Base-by-base conservation (phyloP, 2,329 filamentous ascomycete genomes). In the Fusarium solani-melongenae region DNA sequence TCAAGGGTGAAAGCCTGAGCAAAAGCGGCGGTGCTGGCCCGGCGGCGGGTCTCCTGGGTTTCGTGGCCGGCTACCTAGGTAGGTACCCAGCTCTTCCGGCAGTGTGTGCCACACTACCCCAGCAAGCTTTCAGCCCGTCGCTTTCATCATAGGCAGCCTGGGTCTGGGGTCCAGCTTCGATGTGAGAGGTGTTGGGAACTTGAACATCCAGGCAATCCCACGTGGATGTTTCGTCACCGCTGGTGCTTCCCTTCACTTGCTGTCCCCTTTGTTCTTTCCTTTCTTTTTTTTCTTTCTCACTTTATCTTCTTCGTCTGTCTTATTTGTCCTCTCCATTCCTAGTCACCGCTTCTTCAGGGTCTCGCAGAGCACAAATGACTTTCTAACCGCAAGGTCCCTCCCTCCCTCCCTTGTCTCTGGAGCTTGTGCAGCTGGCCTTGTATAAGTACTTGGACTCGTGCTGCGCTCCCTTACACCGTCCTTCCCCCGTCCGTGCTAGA, bases 151-250 rank as follows among this genome's bases (percentile, higher is more conserved):
- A 61, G 36, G 64, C 53, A 27, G n/a, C 10, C 20, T 2, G 17
- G 44, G 22, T 61, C 71, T 56, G 68, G 66, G 71, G 70, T 68
- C 66, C 56, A 72, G 60, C 64, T 46, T 34, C 14, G 15, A 33
- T 4, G 17, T 53, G 27, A 55, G 6, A 53, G 64, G 36, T 39
- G 62, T 64, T 66, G 56, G 62, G 55, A 58, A 56, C 60, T 27
- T n/a, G 24, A 53, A 57, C 64, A 61, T 41, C 44, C 55, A 64
- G 20, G 27, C 57, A 64, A 58, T 73, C 69, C 72, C 69, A 75
- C 72, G 72, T 74, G 72, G 59, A 75, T 75, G 60, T 67, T 65
- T 60, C 65, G 72, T 75, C 66, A 73, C 72, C 69, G 66, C 69
- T 64, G 69, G 64, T 55, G 53, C 46, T 65, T 55, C 64, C 41